Base-by-base conservation (phyloP, 371 early-diverging fungal species). In the Mortierella sp. region DNA sequence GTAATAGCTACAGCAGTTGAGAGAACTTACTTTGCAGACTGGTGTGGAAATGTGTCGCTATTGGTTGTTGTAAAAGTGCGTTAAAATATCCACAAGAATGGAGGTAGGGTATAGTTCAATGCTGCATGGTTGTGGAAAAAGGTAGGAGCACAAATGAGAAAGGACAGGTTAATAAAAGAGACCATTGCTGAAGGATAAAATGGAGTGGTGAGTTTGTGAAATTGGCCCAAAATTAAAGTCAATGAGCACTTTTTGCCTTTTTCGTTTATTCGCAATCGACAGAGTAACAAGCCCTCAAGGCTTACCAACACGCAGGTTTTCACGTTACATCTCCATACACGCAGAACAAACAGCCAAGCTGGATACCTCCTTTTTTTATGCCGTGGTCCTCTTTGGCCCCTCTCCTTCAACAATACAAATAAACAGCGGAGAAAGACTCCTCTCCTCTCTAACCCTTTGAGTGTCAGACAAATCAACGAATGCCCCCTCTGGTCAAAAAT, bases 281-380 rank as follows among this genome's bases (percentile, higher is more conserved):
- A 38, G 21, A 65, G 24, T 41, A 35, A 4, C 29, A 27, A 51
- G 43, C 44, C 63, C 11, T n/a, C 44, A 38, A 60, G 32, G n/a
- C 44, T 60, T 75, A 43, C 35, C 29, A 56, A 27, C 60, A n/a
- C 29, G 4, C 38, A 56, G 27, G 43, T 51, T 75, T 51, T 63
- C 29, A 27, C 54, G 70, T 70, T 60, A 11, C 29, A 32, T 35
- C 65, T 38, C 38, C 65, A 65, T 21, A 60, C 51, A 51, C 51
- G 18, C 4, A 32, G 1, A 32, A 6, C 21, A 38, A 21, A 7
- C 65, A 41, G 55, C 76, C 76, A 18, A 48, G 48, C 14, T 48
- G 72, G 60, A 29, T 76, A 10, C 49, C 72, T 71, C 77, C 72
- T 77, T 71, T 76, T 68, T 24, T 44, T 51, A 14, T 48, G 16